Base-by-base conservation (phyloP, 495 filamentous ascomycete species). In the Neurospora sp. region DNA sequence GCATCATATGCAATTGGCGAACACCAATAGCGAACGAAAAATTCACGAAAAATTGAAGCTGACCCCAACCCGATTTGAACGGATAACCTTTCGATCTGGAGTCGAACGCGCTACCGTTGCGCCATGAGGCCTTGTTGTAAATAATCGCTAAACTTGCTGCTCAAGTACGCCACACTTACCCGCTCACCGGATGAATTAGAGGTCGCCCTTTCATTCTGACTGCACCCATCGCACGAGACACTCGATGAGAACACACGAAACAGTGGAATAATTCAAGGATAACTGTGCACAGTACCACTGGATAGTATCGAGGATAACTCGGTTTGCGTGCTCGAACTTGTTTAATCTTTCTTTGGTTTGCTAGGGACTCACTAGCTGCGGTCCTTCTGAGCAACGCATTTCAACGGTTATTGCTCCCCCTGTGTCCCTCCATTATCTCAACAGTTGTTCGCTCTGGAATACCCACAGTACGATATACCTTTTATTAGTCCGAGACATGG, bases 61-160 rank as follows among this genome's bases (percentile, higher is more conserved):
- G 54, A 62, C 54, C 54, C 54, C 54, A 62, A 62, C 54, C 54
- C 54, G 54, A 62, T 62, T 62, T 62, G 54, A 62, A 62, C 54
- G 54, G 54, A 62, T 62, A 62, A 62, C 54, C 54, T 48, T 48
- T 48, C 44, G 44, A 48, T 48, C 44, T 48, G 44, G 44, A 48
- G 44, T 48, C 44, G 44, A 48, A 48, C 44, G 44, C 54, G 54
- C 54, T 62, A 62, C 54, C 54, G 54, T 62, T 62, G 54, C 54
- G 54, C 54, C 54, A 62, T 62, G 7, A 8, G 54, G 54, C 54
- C 54, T 35, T 35, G 14, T 62, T 66, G 54, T 4, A 4, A 2
- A 9, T 18, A 66, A 1, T 2, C 1, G 0, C 3, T 1, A 5
- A 9, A 18, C 0, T 3, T 31, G 0, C 23, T 18, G 0, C 6